Percentiles rank a stretch among this genome's conserved stretches.
Conservation (phyloP, 2,329 filamentous ascomycete species). For the Fusarium coffeatum region DNA sequence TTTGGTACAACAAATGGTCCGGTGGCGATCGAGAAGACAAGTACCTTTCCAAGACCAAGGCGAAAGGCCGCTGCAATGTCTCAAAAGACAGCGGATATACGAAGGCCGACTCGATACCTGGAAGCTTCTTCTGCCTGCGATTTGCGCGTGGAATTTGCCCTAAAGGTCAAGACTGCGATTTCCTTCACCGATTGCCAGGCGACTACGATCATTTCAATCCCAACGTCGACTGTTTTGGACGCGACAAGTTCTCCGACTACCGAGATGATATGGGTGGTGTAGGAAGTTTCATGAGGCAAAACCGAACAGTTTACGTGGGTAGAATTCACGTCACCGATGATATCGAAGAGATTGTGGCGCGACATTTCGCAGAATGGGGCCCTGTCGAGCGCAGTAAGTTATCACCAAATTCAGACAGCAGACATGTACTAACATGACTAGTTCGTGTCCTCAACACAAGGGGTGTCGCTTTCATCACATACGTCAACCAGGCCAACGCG, state of each 20-base stretch:
- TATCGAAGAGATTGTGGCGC: slow-evolving; percentile 93
- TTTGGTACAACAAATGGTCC: slow-evolving; percentile 99
- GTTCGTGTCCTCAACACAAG: slow-evolving; percentile 86
- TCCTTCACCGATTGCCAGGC: slow-evolving; percentile 87
- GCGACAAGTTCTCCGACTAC: slow-evolving; percentile 93
- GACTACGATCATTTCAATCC: slow-evolving; percentile 92
- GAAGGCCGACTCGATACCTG: slow-evolving; percentile 78
- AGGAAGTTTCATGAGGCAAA: slow-evolving; percentile 92
- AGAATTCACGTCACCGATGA: slow-evolving; percentile 96
- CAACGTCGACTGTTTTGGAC: slow-evolving; percentile 88
- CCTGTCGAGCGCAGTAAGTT: slow-evolving; percentile 79
- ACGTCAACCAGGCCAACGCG: slow-evolving; percentile 87
- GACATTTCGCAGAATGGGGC: slow-evolving; percentile 98
- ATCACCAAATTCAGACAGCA: too few species aligned
- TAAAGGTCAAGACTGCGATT: slow-evolving; percentile 92
- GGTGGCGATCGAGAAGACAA: slow-evolving; percentile 95
- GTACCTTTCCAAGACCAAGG: slow-evolving; percentile 83
- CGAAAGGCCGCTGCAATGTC: slow-evolving; percentile 88
- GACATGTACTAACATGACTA: slow-evolving; percentile 38
- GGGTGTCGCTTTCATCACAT: slow-evolving; percentile 96
- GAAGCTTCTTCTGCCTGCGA: slow-evolving; percentile 92
- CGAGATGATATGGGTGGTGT: slow-evolving; percentile 98
- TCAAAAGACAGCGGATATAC: slow-evolving; percentile 83
- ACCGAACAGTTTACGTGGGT: slow-evolving; percentile 92
- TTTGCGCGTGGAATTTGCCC: slow-evolving; percentile 87